These are phyloP conservation scores for Picochlorum sp. DNA, from an alignment of 139 green algal genomes.

Conservation along the genomic window DNA sequence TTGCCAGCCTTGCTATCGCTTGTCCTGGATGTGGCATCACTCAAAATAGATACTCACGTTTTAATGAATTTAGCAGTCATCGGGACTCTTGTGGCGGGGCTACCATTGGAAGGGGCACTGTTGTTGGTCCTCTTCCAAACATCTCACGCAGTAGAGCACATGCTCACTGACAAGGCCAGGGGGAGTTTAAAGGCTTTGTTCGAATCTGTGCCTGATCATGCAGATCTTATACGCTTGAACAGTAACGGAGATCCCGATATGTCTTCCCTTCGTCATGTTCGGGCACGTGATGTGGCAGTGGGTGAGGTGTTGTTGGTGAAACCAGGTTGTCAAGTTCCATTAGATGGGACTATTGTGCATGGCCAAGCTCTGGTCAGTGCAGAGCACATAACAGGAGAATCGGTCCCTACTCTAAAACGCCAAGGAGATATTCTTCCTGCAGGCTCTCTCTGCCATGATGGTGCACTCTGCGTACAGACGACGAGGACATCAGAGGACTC, in stretches of 20 bases:
- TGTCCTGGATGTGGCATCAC: slow-evolving; percentile 28
- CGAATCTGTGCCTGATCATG: slow-evolving; percentile 42
- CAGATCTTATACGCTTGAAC: slow-evolving; percentile 43
- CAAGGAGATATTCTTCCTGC: slow-evolving; percentile 22
- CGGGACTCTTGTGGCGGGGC: slow-evolving; percentile 58
- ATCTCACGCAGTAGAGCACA: slow-evolving; percentile 15
- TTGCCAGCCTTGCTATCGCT: slow-evolving; percentile 30
- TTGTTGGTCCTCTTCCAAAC: slow-evolving; percentile 74
- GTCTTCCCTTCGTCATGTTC: slow-evolving; percentile 9
- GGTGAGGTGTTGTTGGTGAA: slow-evolving; percentile 61
- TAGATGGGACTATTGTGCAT: slow-evolving; percentile 68
- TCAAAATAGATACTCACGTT: slow-evolving; percentile 69
- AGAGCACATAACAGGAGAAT: slow-evolving; percentile 76
- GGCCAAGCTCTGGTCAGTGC: slow-evolving; percentile 54
- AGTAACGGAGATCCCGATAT: slow-evolving; percentile 17
- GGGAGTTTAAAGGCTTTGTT: slow-evolving; percentile 58
- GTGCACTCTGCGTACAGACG: slow-evolving; percentile 59
- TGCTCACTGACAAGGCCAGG: slow-evolving; percentile 11
- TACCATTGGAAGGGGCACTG: slow-evolving; percentile 70
- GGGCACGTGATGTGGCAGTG: slow-evolving; percentile 33
- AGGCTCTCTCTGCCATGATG: slow-evolving; percentile 54
- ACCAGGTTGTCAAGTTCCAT: slow-evolving; percentile 63
- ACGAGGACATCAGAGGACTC: slow-evolving; percentile 39
- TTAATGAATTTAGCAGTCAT: slow-evolving; percentile 68
- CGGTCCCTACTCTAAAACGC: slow-evolving; percentile 9